A percentile compares a stretch with the other conserved stretches of the same genome.
Conservation (phyloP, 2,329 filamentous ascomycete species). For the Stachybotrys chartarum region DNA sequence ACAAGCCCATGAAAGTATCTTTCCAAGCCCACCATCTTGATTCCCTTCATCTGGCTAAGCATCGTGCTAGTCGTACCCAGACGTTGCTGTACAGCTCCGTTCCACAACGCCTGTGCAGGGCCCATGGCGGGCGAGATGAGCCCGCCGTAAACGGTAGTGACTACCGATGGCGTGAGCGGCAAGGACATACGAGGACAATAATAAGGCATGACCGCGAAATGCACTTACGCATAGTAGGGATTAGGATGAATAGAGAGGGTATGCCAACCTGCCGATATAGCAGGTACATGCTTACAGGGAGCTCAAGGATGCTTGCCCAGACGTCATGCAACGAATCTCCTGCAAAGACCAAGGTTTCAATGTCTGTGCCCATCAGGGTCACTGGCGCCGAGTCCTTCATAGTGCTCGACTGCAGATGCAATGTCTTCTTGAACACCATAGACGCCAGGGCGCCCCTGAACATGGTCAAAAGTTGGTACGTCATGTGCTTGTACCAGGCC, state of each 20-base stretch:
- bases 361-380: slow-evolving; percentile 39
- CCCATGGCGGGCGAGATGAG: slow-evolving; percentile 18
- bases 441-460: slow-evolving; percentile 28
- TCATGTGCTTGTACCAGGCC: slow-evolving; percentile 24
- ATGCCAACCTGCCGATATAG: slow-evolving; percentile 25
- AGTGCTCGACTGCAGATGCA: slow-evolving; percentile 20
- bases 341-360: slow-evolving; percentile 25
- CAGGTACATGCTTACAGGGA: slow-evolving; percentile 28
- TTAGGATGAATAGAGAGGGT: slow-evolving; percentile 18
- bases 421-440: slow-evolving; percentile 42
- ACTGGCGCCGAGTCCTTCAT: slow-evolving; percentile 29
- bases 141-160: slow-evolving; percentile 11
- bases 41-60: slow-evolving; percentile 31
- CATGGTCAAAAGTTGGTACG: slow-evolving; percentile 27
- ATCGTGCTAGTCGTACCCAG: slow-evolving; percentile 31
- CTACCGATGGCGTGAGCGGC: not conserved
- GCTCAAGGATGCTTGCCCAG: slow-evolving; percentile 30
- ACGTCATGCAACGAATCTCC: slow-evolving; percentile 23
- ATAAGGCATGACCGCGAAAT: not conserved
- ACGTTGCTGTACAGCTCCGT: slow-evolving; percentile 29
- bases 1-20: slow-evolving; percentile 22
- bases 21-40: slow-evolving; percentile 36
- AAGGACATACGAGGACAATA: not conserved
- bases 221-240: slow-evolving; percentile 16
- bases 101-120: slow-evolving; percentile 29